Evolutionary conservation across 768 basidiomycete genomes (phyloP).

Genomic region (Suillus clintonianus): DNA sequence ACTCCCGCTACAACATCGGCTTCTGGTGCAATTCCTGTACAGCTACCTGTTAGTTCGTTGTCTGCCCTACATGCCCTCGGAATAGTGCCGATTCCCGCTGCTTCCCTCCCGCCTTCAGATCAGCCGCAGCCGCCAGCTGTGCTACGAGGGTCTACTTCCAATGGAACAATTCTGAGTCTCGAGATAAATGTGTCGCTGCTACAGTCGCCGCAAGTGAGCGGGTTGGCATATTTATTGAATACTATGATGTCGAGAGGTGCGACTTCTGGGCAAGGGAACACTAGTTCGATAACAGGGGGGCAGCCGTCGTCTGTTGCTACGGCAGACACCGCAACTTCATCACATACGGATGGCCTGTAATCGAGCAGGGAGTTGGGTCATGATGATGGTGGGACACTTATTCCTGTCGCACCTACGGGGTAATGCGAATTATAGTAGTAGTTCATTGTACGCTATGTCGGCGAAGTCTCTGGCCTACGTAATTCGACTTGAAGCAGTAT

Average conservation of each 20-base stretch:
- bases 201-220: constrained; percentile 76
- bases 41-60: constrained; percentile 65
- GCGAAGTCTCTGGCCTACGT: neutral
- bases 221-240: constrained; percentile 70
- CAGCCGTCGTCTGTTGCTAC: neutral
- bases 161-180: constrained; percentile 71
- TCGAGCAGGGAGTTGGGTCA: neutral
- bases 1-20: constrained; percentile 36
- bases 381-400: neutral
- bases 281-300: neutral
- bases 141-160: constrained; percentile 67
- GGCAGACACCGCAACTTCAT: neutral
- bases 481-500: neutral
- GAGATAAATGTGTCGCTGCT: constrained; percentile 79
- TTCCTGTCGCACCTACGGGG: neutral
- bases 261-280: constrained; percentile 22
- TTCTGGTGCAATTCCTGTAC: constrained; percentile 56
- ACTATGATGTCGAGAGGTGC: constrained; percentile 58
- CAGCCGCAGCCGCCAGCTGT: constrained; percentile 77
- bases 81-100: constrained; percentile 67
- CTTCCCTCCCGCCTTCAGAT: constrained; percentile 51
- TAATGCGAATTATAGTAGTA: neutral
- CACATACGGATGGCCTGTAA: neutral
- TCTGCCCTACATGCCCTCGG: constrained; percentile 66
- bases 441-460: neutral